Conservation (phyloP, 1,139 yeast species). For the Blastobotrys aristatus region DNA sequence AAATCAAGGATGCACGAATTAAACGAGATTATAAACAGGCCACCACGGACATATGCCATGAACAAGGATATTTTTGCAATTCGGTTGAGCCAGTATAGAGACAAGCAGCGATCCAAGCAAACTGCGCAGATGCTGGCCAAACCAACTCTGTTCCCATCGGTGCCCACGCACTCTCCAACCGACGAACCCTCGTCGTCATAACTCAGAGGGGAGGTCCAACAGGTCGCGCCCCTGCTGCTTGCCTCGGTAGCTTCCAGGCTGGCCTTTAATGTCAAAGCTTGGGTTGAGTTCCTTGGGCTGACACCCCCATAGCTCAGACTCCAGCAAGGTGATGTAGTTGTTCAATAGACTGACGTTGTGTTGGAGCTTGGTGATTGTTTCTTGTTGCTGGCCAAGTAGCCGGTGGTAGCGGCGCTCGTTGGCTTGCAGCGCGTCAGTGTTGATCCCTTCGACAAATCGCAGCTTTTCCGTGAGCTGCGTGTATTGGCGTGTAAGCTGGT, state of each 20-base stretch:
- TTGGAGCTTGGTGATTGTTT: background rate
- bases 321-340: slow-evolving; percentile 7
- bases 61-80: slow-evolving; percentile 50
- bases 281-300: background rate
- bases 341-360: background rate
- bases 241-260: background rate
- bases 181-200: background rate
- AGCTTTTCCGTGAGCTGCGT: background rate
- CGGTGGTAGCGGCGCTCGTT: background rate
- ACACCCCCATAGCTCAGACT: background rate
- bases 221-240: background rate
- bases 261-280: background rate
- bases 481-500: slow-evolving; percentile 2
- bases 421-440: slow-evolving; percentile 1
- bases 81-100: slow-evolving; percentile 43
- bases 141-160: slow-evolving; percentile 53
- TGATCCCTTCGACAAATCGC: background rate
- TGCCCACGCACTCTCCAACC: slow-evolving; percentile 37
- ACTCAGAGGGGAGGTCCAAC: slow-evolving; percentile 2
- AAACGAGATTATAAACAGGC: slow-evolving; percentile 31
- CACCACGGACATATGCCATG: slow-evolving; percentile 47
- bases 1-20: slow-evolving; percentile 22
- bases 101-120: slow-evolving; percentile 40
- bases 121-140: slow-evolving; percentile 41
- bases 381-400: background rate